Evolutionary conservation across 2,329 filamentous ascomycete genomes (phyloP).

Genomic region (Nigrospora osmanthi): DNA sequence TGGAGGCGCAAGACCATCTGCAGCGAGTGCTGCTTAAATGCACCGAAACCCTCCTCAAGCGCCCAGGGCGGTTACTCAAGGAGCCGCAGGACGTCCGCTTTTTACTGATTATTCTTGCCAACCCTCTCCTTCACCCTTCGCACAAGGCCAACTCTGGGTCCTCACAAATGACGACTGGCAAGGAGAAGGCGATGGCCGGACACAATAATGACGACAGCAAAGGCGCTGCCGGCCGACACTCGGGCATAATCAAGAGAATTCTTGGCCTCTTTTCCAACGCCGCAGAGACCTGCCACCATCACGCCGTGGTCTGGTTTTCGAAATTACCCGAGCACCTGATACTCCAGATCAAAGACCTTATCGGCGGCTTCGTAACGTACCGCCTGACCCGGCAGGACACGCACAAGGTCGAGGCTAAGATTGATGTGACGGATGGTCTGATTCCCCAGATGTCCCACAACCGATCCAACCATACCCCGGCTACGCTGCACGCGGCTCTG

Average conservation of each 20-base stretch:
- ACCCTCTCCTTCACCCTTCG: constrained; percentile 60
- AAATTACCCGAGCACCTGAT: constrained; percentile 62
- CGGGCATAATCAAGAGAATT: constrained; percentile 77
- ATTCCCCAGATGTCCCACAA: constrained; percentile 65
- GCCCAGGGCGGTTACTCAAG: constrained; percentile 63
- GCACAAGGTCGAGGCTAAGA: constrained; percentile 50
- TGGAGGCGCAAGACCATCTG: constrained; percentile 57
- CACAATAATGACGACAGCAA: constrained; percentile 4
- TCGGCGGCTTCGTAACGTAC: constrained; percentile 74
- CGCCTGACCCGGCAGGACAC: constrained; percentile 65
- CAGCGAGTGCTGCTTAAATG: constrained; percentile 68
- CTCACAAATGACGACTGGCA: constrained; percentile 3
- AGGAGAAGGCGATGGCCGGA: not conserved
- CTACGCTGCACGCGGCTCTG: constrained; percentile 72
- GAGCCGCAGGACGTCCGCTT: constrained; percentile 68
- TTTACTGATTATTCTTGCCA: constrained; percentile 68
- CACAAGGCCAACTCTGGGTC: constrained; percentile 30
- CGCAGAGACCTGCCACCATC: constrained; percentile 66
- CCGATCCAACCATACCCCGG: constrained; percentile 51
- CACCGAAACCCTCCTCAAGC: constrained; percentile 71
- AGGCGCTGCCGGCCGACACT: constrained; percentile 58
- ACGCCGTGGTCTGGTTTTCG: constrained; percentile 72
- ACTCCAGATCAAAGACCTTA: constrained; percentile 65
- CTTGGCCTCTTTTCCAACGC: constrained; percentile 73
- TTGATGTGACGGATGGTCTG: constrained; percentile 58